Evolutionary conservation across 1,284 basidiomycete species (phyloP), one percentile per base, ranked within the genome.

Genomic region (Naganishia cerealis): DNA sequence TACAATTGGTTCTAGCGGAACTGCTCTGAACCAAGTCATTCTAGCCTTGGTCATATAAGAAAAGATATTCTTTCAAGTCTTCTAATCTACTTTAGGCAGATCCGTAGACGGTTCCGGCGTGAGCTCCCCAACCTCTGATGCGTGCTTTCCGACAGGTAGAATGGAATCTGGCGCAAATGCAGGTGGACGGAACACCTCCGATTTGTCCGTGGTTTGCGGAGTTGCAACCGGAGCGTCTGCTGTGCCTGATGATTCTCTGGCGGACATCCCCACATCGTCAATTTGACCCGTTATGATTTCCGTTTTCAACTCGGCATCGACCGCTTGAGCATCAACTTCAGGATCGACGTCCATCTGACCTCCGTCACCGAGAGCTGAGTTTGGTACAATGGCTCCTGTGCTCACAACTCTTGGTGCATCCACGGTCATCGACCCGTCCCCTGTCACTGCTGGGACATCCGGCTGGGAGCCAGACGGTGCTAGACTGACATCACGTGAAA

Each of bases 381-480:
- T 65, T 29, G 63, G 56, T 10, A 69, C 55, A n/a, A 69, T 61
- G 29, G 68, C 68, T 1, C 68, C 68, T 0, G 68, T 66, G 53
- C 63, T 50, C n/a, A 69, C 68, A 5, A 58, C 63, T 24, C 50
- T 61, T 10, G 63, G 56, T 10, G 46, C 26, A 33, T 57, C 62
- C 12, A 46, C 39, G 16, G 40, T 24, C 13, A 24, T 12, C 26
- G 40, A 12, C n/a, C 38, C 21, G 10, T 48, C 56, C 6, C 36
- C 46, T 38, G 40, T 6, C 2, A 21, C 40, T 5, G 55, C 36
- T 13, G 5, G 26, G 13, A 26, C 15, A 5, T 67, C 52, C 38
- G 50, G 6, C 18, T 42, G 48, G 6, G 46, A 26, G 39, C 38
- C 46, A 18, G 53, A 54, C 12, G 56, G 33, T 43, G 33, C 62